Base-by-base conservation (phyloP, 2,329 filamentous ascomycete species). In the Paecilomyces variotii region DNA sequence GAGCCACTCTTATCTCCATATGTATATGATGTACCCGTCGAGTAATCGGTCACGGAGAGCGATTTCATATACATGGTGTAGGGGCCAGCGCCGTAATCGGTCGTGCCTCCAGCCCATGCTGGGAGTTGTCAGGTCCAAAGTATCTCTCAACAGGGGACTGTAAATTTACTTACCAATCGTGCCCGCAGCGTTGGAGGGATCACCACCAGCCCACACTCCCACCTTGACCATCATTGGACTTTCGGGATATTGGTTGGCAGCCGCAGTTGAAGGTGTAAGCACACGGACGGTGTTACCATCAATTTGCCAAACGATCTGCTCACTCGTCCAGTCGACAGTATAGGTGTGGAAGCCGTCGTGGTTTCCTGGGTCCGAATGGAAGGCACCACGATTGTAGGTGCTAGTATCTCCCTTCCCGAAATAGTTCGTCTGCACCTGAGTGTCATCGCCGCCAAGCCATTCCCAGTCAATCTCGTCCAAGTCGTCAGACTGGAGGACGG, bases 401-500 rank as follows among this genome's bases (percentile, higher is more conserved):
- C 83, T 87, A 0, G 90, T 92, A 65, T 89, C 82, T 56, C 93
- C 94, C 76, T 97, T 96, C 73, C 91, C 91, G 67, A 99, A 99
- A 78, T 96, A 99, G 77, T 99, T 99, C 66, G 87, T 89, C 76
- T 99, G 94, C n/a, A 96, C 89, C 74, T 96, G 82, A 59, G 80
- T 78, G 63, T 82, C 76, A 70, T 90, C 84, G 57, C 87, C 85
- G 59, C 94, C 94, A 26, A 99, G 84, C 90, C 92, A 97, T 75
- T 99, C 94, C 79, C 93, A 89, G 74, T 99, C 94, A 69, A 99
- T 96, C 78, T 99, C 94, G 75, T 99, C 94, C 52, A 97, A 83
- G 68, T 85, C 84, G 73, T 97, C 93, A 12, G 92, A 97, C 76
- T 96, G 87, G 63, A 99, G 79, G 7, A 99, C 91, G 11, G 94